Base-by-base conservation (phyloP, 2,329 filamentous ascomycete genomes). In the Scedosporium apiospermum region DNA sequence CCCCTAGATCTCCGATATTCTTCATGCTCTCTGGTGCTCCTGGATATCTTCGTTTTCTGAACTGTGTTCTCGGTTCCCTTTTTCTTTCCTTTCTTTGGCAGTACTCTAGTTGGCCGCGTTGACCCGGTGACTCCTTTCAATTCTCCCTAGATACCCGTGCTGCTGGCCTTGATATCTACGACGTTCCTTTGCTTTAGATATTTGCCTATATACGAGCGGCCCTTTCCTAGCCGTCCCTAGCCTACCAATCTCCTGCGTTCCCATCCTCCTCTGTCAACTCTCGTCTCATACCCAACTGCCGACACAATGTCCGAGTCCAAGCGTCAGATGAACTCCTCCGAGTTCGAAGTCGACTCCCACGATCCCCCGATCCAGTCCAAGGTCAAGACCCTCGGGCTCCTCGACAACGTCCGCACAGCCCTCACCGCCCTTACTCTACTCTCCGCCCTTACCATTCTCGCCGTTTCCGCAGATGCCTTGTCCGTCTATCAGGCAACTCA, bases 401-500 rank as follows among this genome's bases (percentile, higher is more conserved):
- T 81, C 63, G 77, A 84, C 64, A 74, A 71, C 57, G 73, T 75
- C 57, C 77, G 80, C 14, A 67, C 81, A 3, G 80, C 74, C 58
- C 71, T 84, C 64, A 84, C 79, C 0, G 69, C 72, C 4, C 69
- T 87, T 38, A 78, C 79, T 30, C 73, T 87, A 18, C 74, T 80
- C 18, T 77, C 79, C 61, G 78, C 79, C 63, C 68, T 86, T 66
- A 78, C 76, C 18, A 76, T 84, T 60, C 72, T 87, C 6, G 83
- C 80, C 27, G 76, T 84, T 10, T 78, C 83, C 3, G 81, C 76
- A 66, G 77, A 86, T 69, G 76, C 81, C 5, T 72, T 87, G 51
- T 71, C 76, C 34, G 79, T 83, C 44, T 87, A 85, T 73, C 76
- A 83, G 66, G 72, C 73, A 30, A 87, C 85, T 1, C 76, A 80